A percentile compares a stretch with the other conserved stretches of the same genome.
These are phyloP conservation scores for Phytophthora cactorum DNA, from an alignment of 352 stramenopile genomes.

Conservation along the genomic window DNA sequence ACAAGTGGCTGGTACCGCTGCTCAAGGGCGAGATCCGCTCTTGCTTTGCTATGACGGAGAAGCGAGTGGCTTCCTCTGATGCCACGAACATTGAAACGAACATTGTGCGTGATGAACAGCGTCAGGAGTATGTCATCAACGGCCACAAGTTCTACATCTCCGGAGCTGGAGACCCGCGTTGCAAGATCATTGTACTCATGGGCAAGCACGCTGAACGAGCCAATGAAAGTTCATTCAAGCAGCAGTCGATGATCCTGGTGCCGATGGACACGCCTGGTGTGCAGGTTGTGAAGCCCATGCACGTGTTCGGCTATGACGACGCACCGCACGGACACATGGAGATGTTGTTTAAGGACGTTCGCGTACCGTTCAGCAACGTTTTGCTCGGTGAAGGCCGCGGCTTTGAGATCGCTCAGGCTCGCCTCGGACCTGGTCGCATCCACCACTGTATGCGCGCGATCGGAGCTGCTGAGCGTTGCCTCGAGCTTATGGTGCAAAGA, in stretches of 20 bases:
- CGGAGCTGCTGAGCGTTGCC: constrained; percentile 87
- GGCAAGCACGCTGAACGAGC: constrained; percentile 56
- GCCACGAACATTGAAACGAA: constrained; percentile 95
- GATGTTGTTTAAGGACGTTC: constrained; percentile 95
- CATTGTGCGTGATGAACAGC: constrained; percentile 72
- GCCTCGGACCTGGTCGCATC: constrained; percentile 95
- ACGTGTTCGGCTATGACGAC: constrained; percentile 98
- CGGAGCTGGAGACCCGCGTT: constrained; percentile 95
- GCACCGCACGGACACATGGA: constrained; percentile 95
- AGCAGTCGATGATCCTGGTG: constrained; percentile 93
- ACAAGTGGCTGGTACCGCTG: constrained; percentile 93
- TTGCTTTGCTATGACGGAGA: constrained; percentile 98
- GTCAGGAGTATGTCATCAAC: constrained; percentile 93
- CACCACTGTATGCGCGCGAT: constrained; percentile 99
- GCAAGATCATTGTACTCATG: constrained; percentile 91
- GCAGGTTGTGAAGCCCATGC: constrained; percentile 86
- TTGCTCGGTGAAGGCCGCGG: constrained; percentile 83
- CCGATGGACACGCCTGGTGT: constrained; percentile 92
- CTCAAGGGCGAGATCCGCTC: constrained; percentile 94
- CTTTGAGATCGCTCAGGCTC: constrained; percentile 92
- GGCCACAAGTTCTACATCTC: constrained; percentile 97
- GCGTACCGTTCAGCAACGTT: constrained; percentile 91
- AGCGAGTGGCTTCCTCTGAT: constrained; percentile 94
- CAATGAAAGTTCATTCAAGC: constrained; percentile 55
- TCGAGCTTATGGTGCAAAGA: constrained; percentile 88